These are phyloP conservation scores for Cladosporium sp. DNA, from an alignment of 2,329 filamentous ascomycete species.

Conservation along the genomic window DNA sequence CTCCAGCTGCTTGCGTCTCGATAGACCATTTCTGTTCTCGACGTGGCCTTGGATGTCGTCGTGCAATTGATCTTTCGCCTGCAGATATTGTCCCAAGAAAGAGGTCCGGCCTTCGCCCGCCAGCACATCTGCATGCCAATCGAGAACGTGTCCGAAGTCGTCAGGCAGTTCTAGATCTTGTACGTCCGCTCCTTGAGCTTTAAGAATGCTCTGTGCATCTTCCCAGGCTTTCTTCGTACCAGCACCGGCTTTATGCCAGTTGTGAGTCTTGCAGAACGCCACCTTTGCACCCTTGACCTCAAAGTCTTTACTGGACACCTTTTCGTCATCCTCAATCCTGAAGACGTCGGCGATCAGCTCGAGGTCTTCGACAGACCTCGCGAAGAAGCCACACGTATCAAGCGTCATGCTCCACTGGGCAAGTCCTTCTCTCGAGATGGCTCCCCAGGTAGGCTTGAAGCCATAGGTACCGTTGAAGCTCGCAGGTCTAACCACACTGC, in stretches of 20 bases:
- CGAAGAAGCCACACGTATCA: slow-evolving; percentile 64
- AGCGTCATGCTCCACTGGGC: slow-evolving; percentile 59
- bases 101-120: slow-evolving; percentile 53
- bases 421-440: slow-evolving; percentile 62
- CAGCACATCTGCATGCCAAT: slow-evolving; percentile 55
- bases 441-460: slow-evolving; percentile 66
- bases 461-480: slow-evolving; percentile 66
- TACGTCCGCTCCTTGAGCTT: slow-evolving; percentile 53
- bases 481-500: slow-evolving; percentile 63
- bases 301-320: not conserved
- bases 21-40: slow-evolving; percentile 46
- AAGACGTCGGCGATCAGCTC: slow-evolving; percentile 58
- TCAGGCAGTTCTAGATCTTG: slow-evolving; percentile 56
- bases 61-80: slow-evolving; percentile 50
- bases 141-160: slow-evolving; percentile 50
- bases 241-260: slow-evolving; percentile 48
- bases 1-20: slow-evolving; percentile 51
- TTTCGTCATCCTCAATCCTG: slow-evolving; percentile 53
- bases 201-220: slow-evolving; percentile 37
- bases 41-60: slow-evolving; percentile 51
- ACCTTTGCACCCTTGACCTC: slow-evolving; percentile 53
- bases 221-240: slow-evolving; percentile 40
- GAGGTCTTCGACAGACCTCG: slow-evolving; percentile 59
- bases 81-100: slow-evolving; percentile 56
- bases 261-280: slow-evolving; percentile 55